These are phyloP conservation scores for Cicer chorassanicum DNA, from an alignment of 306 rosid species.

Conservation along the genomic window DNA sequence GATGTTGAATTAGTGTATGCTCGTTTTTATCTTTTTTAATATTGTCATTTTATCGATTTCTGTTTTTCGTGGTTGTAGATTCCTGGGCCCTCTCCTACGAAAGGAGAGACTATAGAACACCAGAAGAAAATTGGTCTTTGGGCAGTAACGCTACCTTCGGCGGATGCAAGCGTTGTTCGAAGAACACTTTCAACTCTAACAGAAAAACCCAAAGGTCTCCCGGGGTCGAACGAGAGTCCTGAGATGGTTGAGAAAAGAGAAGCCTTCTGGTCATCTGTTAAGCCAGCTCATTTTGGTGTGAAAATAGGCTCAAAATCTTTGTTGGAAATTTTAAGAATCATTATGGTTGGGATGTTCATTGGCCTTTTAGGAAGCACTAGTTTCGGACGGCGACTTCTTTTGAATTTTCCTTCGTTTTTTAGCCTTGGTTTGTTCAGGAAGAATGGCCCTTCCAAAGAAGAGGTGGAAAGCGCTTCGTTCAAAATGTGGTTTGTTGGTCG, in stretches of 20 bases:
- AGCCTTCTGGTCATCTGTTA: slow-evolving; percentile 78
- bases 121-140: slow-evolving; percentile 75
- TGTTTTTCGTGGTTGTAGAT: slow-evolving; percentile 55
- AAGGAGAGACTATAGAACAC: slow-evolving; percentile 67
- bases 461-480: slow-evolving; percentile 77
- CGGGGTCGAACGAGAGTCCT: slow-evolving; percentile 62
- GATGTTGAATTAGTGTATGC: not conserved
- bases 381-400: slow-evolving; percentile 78
- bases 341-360: slow-evolving; percentile 58
- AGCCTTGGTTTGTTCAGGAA: slow-evolving; percentile 79
- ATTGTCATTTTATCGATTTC: not conserved
- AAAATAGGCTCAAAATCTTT: slow-evolving; percentile 75
- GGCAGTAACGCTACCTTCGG: slow-evolving; percentile 83
- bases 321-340: slow-evolving; percentile 59
- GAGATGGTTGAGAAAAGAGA: slow-evolving; percentile 60
- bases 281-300: slow-evolving; percentile 88
- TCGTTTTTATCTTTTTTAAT: not conserved
- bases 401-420: slow-evolving; percentile 75
- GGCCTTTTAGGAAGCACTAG: slow-evolving; percentile 64
- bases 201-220: slow-evolving; percentile 71
- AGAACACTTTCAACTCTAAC: slow-evolving; percentile 70
- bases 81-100: slow-evolving; percentile 78
- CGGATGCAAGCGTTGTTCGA: slow-evolving; percentile 79
- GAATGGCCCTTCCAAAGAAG: slow-evolving; percentile 84
- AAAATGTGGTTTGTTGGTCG: slow-evolving; percentile 92